Base-by-base conservation (phyloP, 2,329 filamentous ascomycete genomes). In the Daldinia eschscholtzii region DNA sequence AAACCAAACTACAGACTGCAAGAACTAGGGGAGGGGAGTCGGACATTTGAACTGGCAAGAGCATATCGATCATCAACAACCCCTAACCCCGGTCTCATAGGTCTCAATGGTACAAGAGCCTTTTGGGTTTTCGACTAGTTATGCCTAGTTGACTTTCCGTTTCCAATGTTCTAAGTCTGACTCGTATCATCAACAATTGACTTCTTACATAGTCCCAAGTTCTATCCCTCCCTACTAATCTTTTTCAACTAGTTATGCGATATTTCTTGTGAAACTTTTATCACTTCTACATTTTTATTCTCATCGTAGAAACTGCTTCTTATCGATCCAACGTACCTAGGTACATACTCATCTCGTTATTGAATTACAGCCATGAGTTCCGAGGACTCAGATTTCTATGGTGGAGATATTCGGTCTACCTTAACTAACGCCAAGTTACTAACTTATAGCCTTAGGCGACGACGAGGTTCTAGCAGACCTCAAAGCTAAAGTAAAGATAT, bases 301-400 rank as follows among this genome's bases (percentile, higher is more conserved):
- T 6, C 37, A 55, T 52, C 18, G 12, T 37, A 12, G 6, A 9
- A 26, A 20, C 9, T 33, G 6, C 28, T 37, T 2, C 7, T 55
- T 13, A 13, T 15, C 33, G 6, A 37, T 23, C 15, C 15, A n/a
- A 10, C 33, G 33, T 55, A 55, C 52, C 18, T 39, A 26, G 41
- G 33, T 41, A 60, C 20, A 50, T 35, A 60, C 35, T 46, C 56
- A 28, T 33, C 35, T 41, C 20, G 28, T 53, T 41, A 23, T 52
- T 44, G 50, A 62, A 39, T 53, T 55, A 26, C 46, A 28, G 72
- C 33, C 33, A 83, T 82, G 82, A 80, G 81, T 64, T 79, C 79
- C 10, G 83, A 83, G n/a, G 85, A 88, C 61, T 88, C 86, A 1
- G 85, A 87, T 57, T 88, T 88, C 73, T 88, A 88, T 65, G 87